These are phyloP conservation scores for Tirmania nivea DNA, from an alignment of 495 filamentous ascomycete genomes.

Conservation along the genomic window DNA sequence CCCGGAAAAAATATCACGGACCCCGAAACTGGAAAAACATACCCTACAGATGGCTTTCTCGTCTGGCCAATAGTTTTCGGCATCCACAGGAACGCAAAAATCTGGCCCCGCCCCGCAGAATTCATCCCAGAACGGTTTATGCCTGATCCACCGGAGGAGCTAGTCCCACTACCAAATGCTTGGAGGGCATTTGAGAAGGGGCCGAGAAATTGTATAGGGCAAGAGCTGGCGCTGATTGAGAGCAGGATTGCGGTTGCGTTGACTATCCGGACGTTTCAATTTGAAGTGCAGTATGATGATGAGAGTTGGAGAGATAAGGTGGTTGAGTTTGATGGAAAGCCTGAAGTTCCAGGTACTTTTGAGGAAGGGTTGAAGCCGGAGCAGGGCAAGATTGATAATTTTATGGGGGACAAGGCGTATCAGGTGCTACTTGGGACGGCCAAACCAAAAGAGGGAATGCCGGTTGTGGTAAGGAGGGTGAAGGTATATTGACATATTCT, in stretches of 20 bases:
- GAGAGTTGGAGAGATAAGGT: background rate
- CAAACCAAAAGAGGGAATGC: slow-evolving; percentile 21
- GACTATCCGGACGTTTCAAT: slow-evolving; percentile 26
- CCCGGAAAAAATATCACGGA: background rate
- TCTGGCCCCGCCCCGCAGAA: slow-evolving; percentile 21
- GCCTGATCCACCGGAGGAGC: slow-evolving; percentile 14
- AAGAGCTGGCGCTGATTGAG: slow-evolving; percentile 31
- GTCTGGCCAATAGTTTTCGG: slow-evolving; percentile 5
- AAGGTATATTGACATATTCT: too few species aligned
- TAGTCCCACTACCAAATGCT: slow-evolving; percentile 19
- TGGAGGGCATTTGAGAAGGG: slow-evolving; percentile 34
- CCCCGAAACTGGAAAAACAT: background rate
- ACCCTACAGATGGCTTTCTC: background rate
- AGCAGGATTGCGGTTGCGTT: slow-evolving; percentile 26
- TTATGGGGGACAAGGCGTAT: slow-evolving; percentile 17
- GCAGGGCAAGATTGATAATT: slow-evolving; percentile 17
- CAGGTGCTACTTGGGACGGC: slow-evolving; percentile 13
- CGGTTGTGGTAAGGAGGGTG: slow-evolving; percentile 2
- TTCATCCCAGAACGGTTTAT: slow-evolving; percentile 29
- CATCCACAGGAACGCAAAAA: slow-evolving; percentile 5
- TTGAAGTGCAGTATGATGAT: slow-evolving; percentile 27
- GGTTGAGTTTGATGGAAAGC: background rate
- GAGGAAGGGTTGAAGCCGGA: background rate
- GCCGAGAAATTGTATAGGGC: slow-evolving; percentile 32
- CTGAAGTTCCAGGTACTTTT: background rate